A percentile compares a stretch with the other conserved stretches of the same genome.
Conservation (phyloP, 1,139 yeast species). For the Taiozyma sp. region DNA sequence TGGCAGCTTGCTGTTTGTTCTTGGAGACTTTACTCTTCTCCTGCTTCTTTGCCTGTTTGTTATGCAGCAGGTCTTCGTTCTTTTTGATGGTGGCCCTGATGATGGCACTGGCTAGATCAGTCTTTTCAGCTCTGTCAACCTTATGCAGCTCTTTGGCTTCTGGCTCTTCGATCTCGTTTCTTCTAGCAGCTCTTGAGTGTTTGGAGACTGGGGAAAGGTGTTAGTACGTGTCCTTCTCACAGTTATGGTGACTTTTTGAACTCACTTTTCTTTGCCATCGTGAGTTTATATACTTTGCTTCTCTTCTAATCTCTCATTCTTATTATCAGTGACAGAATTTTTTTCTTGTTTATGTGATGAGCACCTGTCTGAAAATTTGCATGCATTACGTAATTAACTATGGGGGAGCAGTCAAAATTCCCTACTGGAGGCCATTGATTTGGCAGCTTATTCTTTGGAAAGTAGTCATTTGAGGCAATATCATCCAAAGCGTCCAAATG, state of each 20-base stretch:
- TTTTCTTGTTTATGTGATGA: background rate
- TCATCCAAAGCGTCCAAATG: too few species aligned
- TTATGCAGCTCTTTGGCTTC: conserved; percentile 47
- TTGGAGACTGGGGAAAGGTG: conserved; percentile 42
- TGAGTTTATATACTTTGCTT: background rate
- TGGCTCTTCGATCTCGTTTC: conserved; percentile 45
- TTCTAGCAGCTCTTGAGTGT: conserved; percentile 74
- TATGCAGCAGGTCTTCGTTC: conserved; percentile 57
- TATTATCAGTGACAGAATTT: background rate
- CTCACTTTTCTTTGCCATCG: conserved; percentile 24
- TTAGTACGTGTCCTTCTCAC: background rate
- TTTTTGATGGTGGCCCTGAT: conserved; percentile 62
- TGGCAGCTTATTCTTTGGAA: background rate
- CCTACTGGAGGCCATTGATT: background rate
- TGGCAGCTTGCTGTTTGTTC: conserved; percentile 28
- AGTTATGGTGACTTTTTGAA: background rate
- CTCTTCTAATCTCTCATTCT: background rate
- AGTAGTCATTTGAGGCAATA: too few species aligned
- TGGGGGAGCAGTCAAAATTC: background rate
- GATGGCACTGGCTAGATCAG: conserved; percentile 57
- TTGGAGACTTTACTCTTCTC: conserved; percentile 29
- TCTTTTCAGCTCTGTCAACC: conserved; percentile 53
- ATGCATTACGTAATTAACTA: background rate
- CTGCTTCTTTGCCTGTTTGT: conserved; percentile 44
- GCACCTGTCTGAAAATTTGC: background rate